Base-by-base conservation (phyloP, 495 filamentous ascomycete genomes). In the Delitschia confertaspora region DNA sequence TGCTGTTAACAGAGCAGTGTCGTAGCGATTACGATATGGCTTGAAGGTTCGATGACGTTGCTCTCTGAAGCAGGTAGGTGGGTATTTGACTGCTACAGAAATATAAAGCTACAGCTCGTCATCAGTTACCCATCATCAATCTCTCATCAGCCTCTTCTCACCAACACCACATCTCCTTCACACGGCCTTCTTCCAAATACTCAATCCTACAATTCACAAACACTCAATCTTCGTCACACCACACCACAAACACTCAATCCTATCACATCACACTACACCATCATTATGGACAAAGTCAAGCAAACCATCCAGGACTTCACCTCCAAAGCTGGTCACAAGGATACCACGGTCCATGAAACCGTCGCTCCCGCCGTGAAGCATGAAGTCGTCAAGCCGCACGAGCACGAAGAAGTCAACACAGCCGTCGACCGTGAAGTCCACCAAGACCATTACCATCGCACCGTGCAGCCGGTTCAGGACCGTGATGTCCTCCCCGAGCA, bases 341-440 rank as follows among this genome's bases (percentile, higher is more conserved):
- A 79, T 54, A 80, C 76, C 14, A 78, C 75, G 9, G 69, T 79
- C 7, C 70, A 78, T 54, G 73, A 80, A 63, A 69, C 64, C 10
- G 70, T 79, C 25, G 69, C 73, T 29, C 76, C 77, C 1, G 74
- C 79, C 6, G 65, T 83, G 13, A 66, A 65, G 18, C 64, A 78
- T 31, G 76, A 80, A 55, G 66, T 63, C 6, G 56, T 80, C 39
- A 69, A 65, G 29, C 68, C 67, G 4, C 67, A 62, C 2, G 58
- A 67, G 30, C 74, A 73, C 39, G 75, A 80, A 44, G 62, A 78
- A 24, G 59, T 70, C 14, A 66, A 56, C 6, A 76, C 72, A 3
- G 78, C 74, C 16, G 59, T 81, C 42, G 70, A 83, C 50, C 70
- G 74, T 30, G 79, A 82, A 53, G 57, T 80, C 22, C 64, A 66